These are phyloP conservation scores for Mastigamoeba balamuthi DNA, from an alignment of 78 protist species.

Conservation along the genomic window DNA sequence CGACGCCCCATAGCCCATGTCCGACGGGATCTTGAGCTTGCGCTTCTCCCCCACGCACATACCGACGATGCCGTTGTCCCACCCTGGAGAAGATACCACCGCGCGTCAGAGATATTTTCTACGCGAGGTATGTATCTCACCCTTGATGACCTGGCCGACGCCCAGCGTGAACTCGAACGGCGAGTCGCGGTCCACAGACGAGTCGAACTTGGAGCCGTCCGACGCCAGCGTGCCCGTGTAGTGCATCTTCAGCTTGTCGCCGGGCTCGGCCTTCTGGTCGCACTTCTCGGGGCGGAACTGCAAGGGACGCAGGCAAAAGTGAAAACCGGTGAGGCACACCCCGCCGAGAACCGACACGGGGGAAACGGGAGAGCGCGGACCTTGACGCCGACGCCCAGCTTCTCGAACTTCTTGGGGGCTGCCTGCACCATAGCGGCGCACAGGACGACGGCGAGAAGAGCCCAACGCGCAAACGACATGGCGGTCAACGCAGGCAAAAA, in stretches of 20 bases:
- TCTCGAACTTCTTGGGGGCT: slow-evolving; percentile 2
- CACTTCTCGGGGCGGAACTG: slow-evolving; percentile 49
- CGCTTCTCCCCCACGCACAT: slow-evolving; percentile 69
- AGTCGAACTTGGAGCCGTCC: slow-evolving; percentile 35
- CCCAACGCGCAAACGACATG: too few species aligned
- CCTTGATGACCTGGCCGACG: slow-evolving; percentile 45
- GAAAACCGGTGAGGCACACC: background rate
- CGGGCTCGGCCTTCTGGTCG: slow-evolving; percentile 15
- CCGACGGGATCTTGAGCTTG: slow-evolving; percentile 39
- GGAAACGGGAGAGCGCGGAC: background rate
- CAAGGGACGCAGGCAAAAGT: background rate
- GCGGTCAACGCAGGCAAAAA: too few species aligned
- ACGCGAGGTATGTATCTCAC: too few species aligned
- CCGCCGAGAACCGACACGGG: background rate
- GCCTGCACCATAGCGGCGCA: too few species aligned
- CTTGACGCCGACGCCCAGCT: slow-evolving; percentile 34
- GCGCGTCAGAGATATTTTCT: background rate
- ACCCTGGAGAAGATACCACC: slow-evolving; percentile 55
- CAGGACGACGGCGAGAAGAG: too few species aligned
- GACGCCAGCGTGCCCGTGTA: slow-evolving; percentile 18
- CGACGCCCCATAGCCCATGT: slow-evolving; percentile 47
- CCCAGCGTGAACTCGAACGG: slow-evolving; percentile 63
- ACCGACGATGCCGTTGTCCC: slow-evolving; percentile 54
- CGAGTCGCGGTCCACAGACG: slow-evolving; percentile 17
- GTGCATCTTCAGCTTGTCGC: slow-evolving; percentile 41